phyloP scores from a whole-genome alignment of 331 rosid species.

The Rosa hybrid region DNA sequence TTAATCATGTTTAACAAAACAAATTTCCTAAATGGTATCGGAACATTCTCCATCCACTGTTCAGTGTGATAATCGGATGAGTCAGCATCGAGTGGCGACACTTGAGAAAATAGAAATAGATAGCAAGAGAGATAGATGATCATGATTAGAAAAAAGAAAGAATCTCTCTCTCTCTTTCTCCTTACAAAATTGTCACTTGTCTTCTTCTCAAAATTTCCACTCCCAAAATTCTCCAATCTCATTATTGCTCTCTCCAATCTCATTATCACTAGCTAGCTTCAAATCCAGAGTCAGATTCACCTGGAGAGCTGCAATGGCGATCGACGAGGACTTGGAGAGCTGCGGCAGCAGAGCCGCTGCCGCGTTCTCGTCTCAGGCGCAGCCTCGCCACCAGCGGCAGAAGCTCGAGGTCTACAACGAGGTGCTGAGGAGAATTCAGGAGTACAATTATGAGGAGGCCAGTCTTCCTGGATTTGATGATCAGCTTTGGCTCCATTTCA shows the following conservation, averaged over 20 bases:
- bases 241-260: neutral
- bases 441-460: conserved; percentile 64
- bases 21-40: neutral
- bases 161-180: conserved; percentile 8
- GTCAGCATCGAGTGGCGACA: neutral
- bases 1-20: no score
- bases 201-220: neutral
- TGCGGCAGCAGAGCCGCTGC: conserved; percentile 72
- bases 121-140: neutral
- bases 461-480: conserved; percentile 83
- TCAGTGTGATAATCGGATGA: neutral
- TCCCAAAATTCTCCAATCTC: neutral
- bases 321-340: conserved; percentile 85
- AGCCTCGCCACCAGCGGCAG: conserved; percentile 64
- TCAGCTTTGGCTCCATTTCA: conserved; percentile 93
- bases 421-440: conserved; percentile 84
- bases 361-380: conserved; percentile 49
- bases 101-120: neutral
- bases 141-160: neutral
- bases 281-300: conserved; percentile 1
- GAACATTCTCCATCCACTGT: neutral
- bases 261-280: neutral
- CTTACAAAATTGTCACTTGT: neutral
- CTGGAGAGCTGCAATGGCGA: conserved; percentile 50
- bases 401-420: conserved; percentile 83